Percentiles rank a stretch among this genome's conserved stretches.
These are phyloP conservation scores for Penicillium polonicum DNA, from an alignment of 2,329 filamentous ascomycete genomes.

Conservation along the genomic window DNA sequence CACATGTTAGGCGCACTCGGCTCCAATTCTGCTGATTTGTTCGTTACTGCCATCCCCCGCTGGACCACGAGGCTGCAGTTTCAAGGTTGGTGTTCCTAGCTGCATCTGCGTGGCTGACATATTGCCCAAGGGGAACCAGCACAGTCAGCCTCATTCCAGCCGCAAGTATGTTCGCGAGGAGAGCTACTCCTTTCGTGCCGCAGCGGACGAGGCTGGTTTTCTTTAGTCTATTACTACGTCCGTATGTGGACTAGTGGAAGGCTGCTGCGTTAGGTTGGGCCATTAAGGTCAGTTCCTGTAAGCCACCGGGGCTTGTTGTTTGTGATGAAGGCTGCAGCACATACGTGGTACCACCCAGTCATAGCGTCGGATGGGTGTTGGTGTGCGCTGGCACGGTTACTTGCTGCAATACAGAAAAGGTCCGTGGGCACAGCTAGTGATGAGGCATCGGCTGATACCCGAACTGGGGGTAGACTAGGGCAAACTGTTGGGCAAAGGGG, in stretches of 20 bases:
- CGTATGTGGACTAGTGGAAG: not conserved
- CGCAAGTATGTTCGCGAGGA: not conserved
- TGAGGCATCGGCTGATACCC: too few species aligned
- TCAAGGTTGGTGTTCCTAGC: not conserved
- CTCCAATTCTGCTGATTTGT: not conserved
- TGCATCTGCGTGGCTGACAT: not conserved
- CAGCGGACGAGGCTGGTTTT: not conserved
- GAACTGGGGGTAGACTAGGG: too few species aligned
- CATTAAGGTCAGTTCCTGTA: not conserved
- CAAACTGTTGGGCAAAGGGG: too few species aligned
- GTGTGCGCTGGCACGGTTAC: too few species aligned
- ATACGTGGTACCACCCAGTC: too few species aligned
- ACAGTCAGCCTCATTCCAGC: not conserved
- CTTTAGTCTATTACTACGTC: not conserved
- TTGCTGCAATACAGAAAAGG: too few species aligned
- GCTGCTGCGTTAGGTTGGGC: not conserved
- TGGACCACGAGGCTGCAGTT: not conserved
- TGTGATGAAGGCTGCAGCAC: too few species aligned
- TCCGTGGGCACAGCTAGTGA: too few species aligned
- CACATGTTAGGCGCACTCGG: not conserved
- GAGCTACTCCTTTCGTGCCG: not conserved
- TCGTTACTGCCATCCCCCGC: not conserved
- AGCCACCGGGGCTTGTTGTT: not conserved
- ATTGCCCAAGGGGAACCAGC: not conserved
- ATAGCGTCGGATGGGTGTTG: too few species aligned